phyloP scores from a whole-genome alignment of 352 stramenopile genomes.

The Phytophthora nicotianae region DNA sequence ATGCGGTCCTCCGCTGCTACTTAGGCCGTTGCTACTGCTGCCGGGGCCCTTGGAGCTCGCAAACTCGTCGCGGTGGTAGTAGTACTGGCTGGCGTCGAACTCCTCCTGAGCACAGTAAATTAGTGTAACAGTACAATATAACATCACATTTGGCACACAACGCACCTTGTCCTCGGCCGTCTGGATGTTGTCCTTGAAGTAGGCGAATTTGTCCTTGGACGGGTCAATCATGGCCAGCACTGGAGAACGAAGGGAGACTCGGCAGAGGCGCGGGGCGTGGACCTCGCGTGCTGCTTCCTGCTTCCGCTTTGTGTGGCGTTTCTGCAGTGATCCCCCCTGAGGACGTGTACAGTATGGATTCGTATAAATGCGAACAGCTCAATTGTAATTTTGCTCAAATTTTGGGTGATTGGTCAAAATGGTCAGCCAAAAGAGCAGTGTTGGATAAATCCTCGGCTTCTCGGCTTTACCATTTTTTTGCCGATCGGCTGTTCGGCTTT shows the following conservation, averaged over 20 bases:
- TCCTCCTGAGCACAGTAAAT: slow-evolving; percentile 50
- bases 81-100: slow-evolving; percentile 89
- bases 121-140: neutral
- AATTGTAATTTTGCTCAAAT: neutral
- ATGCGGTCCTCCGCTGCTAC: slow-evolving; percentile 27
- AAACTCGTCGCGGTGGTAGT: slow-evolving; percentile 86
- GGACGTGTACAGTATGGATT: neutral
- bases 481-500: neutral
- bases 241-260: neutral
- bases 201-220: slow-evolving; percentile 89
- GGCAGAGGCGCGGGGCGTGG: neutral
- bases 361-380: slow-evolving; percentile 2
- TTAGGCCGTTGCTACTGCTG: slow-evolving; percentile 29
- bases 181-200: slow-evolving; percentile 92
- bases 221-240: slow-evolving; percentile 73
- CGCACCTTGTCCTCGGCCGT: slow-evolving; percentile 85
- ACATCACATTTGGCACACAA: neutral
- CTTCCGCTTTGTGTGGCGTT: slow-evolving; percentile 7
- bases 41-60: slow-evolving; percentile 37
- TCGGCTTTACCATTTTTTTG: neutral
- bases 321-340: slow-evolving; percentile 11
- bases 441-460: neutral
- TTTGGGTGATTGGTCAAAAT: too few relatives aligned
- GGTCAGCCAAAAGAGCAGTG: too few relatives aligned
- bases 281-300: neutral